Evolutionary conservation across 2,329 filamentous ascomycete genomes (phyloP).

Genomic region (Chaetomium olivaceum): DNA sequence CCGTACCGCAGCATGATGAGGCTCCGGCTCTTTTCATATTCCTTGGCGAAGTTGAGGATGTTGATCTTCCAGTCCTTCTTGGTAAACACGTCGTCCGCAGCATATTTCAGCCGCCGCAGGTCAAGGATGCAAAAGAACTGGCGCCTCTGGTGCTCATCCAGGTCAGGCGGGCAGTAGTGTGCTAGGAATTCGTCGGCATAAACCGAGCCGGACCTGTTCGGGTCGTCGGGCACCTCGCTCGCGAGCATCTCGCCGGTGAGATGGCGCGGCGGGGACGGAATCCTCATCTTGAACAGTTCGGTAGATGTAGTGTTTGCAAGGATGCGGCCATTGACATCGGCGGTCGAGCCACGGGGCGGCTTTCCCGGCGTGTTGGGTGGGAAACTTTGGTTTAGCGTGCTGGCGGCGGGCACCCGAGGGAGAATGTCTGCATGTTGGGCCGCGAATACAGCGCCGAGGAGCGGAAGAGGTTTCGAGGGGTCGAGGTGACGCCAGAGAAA

Average conservation of each 20-base stretch:
- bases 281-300: conserved; percentile 60
- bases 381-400: conserved; percentile 51
- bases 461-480: conserved; percentile 40
- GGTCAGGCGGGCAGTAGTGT: conserved; percentile 57
- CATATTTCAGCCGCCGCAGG: conserved; percentile 61
- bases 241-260: conserved; percentile 57
- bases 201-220: conserved; percentile 54
- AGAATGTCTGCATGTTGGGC: conserved; percentile 42
- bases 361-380: conserved; percentile 48
- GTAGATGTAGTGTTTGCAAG: conserved; percentile 52
- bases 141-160: conserved; percentile 60
- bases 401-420: conserved; percentile 46
- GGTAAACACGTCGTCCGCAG: conserved; percentile 60
- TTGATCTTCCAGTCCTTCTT: conserved; percentile 65
- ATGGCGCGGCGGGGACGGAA: conserved; percentile 57
- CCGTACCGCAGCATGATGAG: conserved; percentile 63
- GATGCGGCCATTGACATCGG: conserved; percentile 51
- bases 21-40: conserved; percentile 64
- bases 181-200: conserved; percentile 62
- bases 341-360: conserved; percentile 47
- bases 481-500: conserved; percentile 36
- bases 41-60: conserved; percentile 62
- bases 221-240: conserved; percentile 55
- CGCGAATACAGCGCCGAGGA: conserved; percentile 35
- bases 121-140: conserved; percentile 66